Base-by-base conservation (phyloP, 2,329 filamentous ascomycete genomes). In the Septoria linicola region DNA sequence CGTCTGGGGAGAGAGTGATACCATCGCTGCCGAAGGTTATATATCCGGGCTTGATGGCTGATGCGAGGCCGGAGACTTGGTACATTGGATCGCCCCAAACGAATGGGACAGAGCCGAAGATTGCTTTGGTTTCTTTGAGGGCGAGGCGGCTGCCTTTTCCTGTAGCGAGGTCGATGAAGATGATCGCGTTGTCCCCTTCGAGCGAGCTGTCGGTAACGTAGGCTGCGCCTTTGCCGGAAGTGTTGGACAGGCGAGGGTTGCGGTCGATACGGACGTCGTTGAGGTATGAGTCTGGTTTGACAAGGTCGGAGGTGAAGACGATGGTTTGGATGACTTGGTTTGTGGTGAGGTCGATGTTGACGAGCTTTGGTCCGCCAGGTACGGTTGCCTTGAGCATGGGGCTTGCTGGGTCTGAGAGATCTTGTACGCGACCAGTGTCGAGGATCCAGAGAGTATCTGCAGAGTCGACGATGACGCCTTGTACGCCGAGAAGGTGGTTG, bases 191-290 rank as follows among this genome's bases (percentile, higher is more conserved):
- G 19, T 71, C 69, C 19, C 75, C 74, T 58, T 75, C 72, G 27
- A 59, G 60, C 35, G 66, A 71, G 31, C 69, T 72, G 56, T 78
- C 76, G n/a, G 74, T 77, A 58, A 78, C 75, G 58, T 79, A 79
- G 0, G 73, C 75, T 10, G 77, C 59, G 8, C 74, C 72, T 19
- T 65, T 50, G 8, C 71, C 72, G 1, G 64, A 65, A 14, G 65
- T 67, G 20, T 61, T 62, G 2, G 70, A 69, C 1, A 66, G 59
- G 13, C 58, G 59, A 3, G 70, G 43, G 11, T 70, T 69, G 14
- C 76, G 66, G 58, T 79, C 75, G 62, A 79, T 75, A 31, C 76
- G 72, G 6, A 78, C 65, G 54, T 78, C 76, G 57, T 78, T 78
- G 14, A 76, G 68, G 48, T 79, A 79, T 5, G 69, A 74, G 51